Conservation (phyloP, 2,329 filamentous ascomycete genomes). For the Dactylellina leptospora region DNA sequence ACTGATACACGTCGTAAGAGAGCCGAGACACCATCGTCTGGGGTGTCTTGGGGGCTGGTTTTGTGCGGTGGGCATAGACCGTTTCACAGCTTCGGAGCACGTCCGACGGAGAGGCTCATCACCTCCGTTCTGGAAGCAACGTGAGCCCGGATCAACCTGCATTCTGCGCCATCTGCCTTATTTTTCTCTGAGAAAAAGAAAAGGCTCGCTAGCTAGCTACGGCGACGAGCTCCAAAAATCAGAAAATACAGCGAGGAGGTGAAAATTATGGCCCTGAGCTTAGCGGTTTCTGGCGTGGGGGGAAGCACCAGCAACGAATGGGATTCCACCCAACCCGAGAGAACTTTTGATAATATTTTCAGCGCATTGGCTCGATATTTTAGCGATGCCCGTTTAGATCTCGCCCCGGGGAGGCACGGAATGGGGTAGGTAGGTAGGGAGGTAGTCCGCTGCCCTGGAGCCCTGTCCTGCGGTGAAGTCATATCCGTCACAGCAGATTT, state of each 20-base stretch:
- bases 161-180: constrained; percentile 18
- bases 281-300: constrained; percentile 18
- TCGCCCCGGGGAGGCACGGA: not conserved
- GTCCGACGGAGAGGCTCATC: constrained; percentile 29
- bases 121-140: constrained; percentile 14
- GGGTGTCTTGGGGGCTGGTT: not conserved
- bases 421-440: not conserved
- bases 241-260: too few species aligned
- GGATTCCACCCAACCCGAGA: too few species aligned
- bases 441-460: constrained; percentile 3
- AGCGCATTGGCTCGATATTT: too few species aligned
- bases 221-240: constrained; percentile 42
- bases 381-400: too few species aligned
- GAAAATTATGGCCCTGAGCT: too few species aligned
- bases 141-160: constrained; percentile 33
- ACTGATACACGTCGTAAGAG: too few species aligned
- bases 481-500: not conserved
- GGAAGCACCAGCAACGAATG: not conserved
- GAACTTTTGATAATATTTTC: too few species aligned
- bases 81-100: constrained; percentile 43
- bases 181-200: constrained; percentile 9
- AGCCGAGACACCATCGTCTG: too few species aligned
- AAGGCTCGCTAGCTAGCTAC: constrained; percentile 1
- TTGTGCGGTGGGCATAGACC: constrained; percentile 37
- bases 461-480: constrained; percentile 19